Evolutionary conservation across 371 early-diverging fungal genomes (phyloP).

Genomic region (Nematocida displodere): DNA sequence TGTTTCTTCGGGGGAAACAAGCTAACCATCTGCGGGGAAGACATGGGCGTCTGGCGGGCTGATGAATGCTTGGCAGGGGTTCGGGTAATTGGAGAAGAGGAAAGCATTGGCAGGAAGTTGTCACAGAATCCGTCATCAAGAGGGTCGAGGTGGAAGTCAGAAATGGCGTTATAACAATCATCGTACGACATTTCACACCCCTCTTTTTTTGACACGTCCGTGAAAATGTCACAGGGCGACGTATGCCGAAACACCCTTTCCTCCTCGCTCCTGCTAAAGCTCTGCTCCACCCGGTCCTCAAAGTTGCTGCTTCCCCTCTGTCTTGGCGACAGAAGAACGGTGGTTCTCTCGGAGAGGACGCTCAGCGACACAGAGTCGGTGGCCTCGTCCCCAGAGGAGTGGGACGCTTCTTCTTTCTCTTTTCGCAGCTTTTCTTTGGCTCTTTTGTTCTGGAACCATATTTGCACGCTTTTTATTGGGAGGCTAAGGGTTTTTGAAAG

Average conservation of each 20-base stretch:
- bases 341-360: not conserved
- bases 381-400: not conserved
- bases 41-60: not conserved
- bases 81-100: not conserved
- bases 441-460: constrained; percentile 65
- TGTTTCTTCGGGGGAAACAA: not conserved
- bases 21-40: not conserved
- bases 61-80: not conserved
- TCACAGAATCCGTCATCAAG: not conserved
- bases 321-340: not conserved
- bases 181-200: constrained; percentile 24
- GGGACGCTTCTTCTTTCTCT: constrained; percentile 7
- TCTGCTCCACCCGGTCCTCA: not conserved
- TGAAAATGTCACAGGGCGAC: too few relatives aligned
- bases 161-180: not conserved
- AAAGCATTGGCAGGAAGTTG: not conserved
- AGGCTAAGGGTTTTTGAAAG: constrained; percentile 41
- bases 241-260: too few relatives aligned
- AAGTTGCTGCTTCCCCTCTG: not conserved
- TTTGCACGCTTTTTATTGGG: constrained; percentile 56
- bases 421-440: constrained; percentile 56
- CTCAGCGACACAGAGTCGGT: not conserved
- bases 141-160: constrained; percentile 24
- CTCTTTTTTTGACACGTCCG: too few relatives aligned
- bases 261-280: not conserved